A percentile compares a stretch with the other conserved stretches of the same genome.
Conservation (phyloP, 768 basidiomycete genomes). For the Serendipita vermifera region DNA sequence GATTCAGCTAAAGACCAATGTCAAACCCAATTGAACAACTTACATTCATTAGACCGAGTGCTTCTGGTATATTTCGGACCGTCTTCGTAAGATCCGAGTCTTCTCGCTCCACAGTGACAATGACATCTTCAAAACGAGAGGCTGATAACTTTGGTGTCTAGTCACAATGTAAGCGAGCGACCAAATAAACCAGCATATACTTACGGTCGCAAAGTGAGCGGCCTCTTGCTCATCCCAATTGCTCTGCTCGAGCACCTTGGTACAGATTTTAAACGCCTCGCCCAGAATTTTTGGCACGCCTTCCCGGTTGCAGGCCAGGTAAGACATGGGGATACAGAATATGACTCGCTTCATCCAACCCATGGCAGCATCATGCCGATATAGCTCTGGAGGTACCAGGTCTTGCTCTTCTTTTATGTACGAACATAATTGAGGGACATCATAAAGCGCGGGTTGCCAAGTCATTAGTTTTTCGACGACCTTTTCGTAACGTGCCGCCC, state of each 20-base stretch:
- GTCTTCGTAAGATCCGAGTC: background rate
- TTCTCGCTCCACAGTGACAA: background rate
- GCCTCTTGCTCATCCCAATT: constrained; percentile 8
- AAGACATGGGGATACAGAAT: constrained; percentile 4
- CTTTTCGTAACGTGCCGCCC: background rate
- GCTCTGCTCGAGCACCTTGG: background rate
- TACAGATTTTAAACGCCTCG: background rate
- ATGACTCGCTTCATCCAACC: constrained; percentile 5
- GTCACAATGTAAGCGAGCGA: background rate
- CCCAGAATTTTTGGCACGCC: background rate
- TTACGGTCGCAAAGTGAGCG: constrained; percentile 1
- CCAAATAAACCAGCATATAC: background rate
- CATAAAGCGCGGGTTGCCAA: background rate
- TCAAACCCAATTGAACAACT: background rate
- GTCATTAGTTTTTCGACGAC: constrained; percentile 1
- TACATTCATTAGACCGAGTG: constrained; percentile 2
- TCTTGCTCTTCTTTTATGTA: background rate
- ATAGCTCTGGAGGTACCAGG: background rate
- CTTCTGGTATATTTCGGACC: background rate
- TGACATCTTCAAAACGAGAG: constrained; percentile 5
- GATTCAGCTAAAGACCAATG: background rate
- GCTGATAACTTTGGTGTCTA: constrained; percentile 3
- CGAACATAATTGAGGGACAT: background rate
- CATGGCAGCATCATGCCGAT: background rate
- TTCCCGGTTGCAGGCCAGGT: constrained; percentile 1